phyloP scores from a whole-genome alignment of 2,329 filamentous ascomycete species.

The Aureobasidium leucospermi region DNA sequence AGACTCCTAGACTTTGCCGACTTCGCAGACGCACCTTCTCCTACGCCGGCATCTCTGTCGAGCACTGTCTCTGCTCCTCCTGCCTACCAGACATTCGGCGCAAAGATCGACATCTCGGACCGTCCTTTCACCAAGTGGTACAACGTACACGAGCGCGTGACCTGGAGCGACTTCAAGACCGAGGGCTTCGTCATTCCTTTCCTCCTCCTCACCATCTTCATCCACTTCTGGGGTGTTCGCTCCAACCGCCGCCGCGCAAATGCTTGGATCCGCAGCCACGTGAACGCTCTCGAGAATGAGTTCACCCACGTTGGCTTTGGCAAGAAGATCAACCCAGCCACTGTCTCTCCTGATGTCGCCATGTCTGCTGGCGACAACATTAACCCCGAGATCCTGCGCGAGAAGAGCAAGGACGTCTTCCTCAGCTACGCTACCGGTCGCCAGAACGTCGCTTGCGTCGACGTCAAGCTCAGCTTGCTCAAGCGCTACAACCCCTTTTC shows the following conservation, averaged over 20 bases:
- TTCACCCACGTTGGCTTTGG: conserved; percentile 83
- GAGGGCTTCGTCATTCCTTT: conserved; percentile 76
- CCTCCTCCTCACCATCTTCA: conserved; percentile 63
- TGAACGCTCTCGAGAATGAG: conserved; percentile 65
- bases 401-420: conserved; percentile 84
- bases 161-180: conserved; percentile 73
- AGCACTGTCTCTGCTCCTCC: conserved; percentile 38
- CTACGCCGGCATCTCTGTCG: conserved; percentile 44
- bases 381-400: conserved; percentile 62
- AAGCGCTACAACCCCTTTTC: conserved; percentile 80
- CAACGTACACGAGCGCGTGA: conserved; percentile 86
- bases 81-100: conserved; percentile 36
- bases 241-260: conserved; percentile 74
- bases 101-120: conserved; percentile 35
- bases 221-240: conserved; percentile 75
- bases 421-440: conserved; percentile 82
- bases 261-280: conserved; percentile 71
- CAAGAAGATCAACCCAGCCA: conserved; percentile 38
- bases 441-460: conserved; percentile 85
- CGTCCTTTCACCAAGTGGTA: conserved; percentile 91
- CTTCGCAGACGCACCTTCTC: conserved; percentile 72
- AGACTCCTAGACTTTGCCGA: conserved; percentile 74
- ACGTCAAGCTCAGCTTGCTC: conserved; percentile 71
- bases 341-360: conserved; percentile 29
- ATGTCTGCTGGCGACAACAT: conserved; percentile 28